These are phyloP conservation scores for Henningerozyma blattae DNA, from an alignment of 805 yeast genomes.

Conservation along the genomic window DNA sequence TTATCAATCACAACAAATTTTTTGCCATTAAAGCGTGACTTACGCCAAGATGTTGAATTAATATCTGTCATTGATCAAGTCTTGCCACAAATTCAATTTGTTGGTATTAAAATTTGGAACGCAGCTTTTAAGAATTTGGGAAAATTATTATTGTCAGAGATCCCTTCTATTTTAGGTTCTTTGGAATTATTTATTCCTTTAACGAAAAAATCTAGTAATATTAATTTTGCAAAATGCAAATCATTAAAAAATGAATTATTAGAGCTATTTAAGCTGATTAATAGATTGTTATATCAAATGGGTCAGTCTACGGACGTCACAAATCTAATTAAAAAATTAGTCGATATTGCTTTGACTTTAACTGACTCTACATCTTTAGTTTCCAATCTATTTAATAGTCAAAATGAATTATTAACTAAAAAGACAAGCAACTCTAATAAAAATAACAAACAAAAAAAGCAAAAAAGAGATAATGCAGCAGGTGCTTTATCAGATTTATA, in stretches of 20 bases:
- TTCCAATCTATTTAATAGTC: conserved; percentile 12
- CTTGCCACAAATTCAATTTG: conserved; percentile 31
- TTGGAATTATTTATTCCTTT: conserved; percentile 53
- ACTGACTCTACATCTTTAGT: conserved; percentile 24
- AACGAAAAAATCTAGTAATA: conserved; percentile 24
- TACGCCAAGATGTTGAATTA: conserved; percentile 41
- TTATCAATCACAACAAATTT: conserved; percentile 43
- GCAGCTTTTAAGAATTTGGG: conserved; percentile 18
- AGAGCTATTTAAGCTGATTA: conserved; percentile 12
- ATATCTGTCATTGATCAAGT: conserved; percentile 33
- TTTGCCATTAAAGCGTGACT: conserved; percentile 42
- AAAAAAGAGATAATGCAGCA: conserved; percentile 32
- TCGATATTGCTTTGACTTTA: conserved; percentile 43
- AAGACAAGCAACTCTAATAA: conserved; percentile 6
- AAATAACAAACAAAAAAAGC: conserved; percentile 21
- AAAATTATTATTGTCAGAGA: conserved; percentile 33
- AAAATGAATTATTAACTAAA: conserved; percentile 3
- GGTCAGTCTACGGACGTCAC: conserved; percentile 36
- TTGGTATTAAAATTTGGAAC: conserved; percentile 33
- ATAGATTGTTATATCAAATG: conserved; percentile 14
- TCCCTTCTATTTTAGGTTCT: conserved; percentile 37
- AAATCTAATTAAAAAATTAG: conserved; percentile 39
- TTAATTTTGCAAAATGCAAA: conserved; percentile 28
- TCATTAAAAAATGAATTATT: conserved; percentile 14
- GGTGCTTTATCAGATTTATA: conserved; percentile 54